A percentile compares a stretch with the other conserved stretches of the same genome.
phyloP scores from a whole-genome alignment of 1,284 basidiomycete genomes.

The Cystobasidiaceae sp. region DNA sequence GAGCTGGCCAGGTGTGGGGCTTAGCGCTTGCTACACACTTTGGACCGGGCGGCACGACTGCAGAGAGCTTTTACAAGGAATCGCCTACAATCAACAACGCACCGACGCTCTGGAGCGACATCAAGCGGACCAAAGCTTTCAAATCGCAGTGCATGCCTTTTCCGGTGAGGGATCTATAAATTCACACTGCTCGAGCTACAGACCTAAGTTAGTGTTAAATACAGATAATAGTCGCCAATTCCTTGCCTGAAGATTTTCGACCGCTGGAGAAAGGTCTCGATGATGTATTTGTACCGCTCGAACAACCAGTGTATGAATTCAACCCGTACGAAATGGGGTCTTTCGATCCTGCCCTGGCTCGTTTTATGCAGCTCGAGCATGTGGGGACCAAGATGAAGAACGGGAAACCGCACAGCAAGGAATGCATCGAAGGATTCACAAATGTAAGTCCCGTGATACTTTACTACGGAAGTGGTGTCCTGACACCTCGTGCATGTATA shows the following conservation, averaged over 20 bases:
- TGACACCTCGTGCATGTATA: not conserved
- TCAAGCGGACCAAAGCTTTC: conserved; percentile 31
- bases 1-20: conserved; percentile 7
- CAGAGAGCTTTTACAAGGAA: conserved; percentile 31
- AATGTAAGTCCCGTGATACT: conserved; percentile 56
- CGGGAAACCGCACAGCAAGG: conserved; percentile 52
- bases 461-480: not conserved
- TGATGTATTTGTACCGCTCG: not conserved
- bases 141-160: conserved; percentile 32
- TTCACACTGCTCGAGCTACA: too few relatives aligned
- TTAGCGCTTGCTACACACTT: conserved; percentile 35
- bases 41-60: conserved; percentile 29
- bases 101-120: conserved; percentile 30
- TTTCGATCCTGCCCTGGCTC: conserved; percentile 60
- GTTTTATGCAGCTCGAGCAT: conserved; percentile 57
- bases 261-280: not conserved
- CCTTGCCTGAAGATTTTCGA: not conserved
- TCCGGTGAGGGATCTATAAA: conserved; percentile 36
- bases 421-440: conserved; percentile 61
- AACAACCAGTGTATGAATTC: conserved; percentile 31
- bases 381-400: conserved; percentile 57
- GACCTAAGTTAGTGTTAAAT: conserved; percentile 5
- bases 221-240: not conserved
- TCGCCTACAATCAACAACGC: conserved; percentile 11
- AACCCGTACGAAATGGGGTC: conserved; percentile 52